Evolutionary conservation across 2,329 filamentous ascomycete species (phyloP), one percentile per base, ranked within the genome.

Genomic region (Penicillium italicum): DNA sequence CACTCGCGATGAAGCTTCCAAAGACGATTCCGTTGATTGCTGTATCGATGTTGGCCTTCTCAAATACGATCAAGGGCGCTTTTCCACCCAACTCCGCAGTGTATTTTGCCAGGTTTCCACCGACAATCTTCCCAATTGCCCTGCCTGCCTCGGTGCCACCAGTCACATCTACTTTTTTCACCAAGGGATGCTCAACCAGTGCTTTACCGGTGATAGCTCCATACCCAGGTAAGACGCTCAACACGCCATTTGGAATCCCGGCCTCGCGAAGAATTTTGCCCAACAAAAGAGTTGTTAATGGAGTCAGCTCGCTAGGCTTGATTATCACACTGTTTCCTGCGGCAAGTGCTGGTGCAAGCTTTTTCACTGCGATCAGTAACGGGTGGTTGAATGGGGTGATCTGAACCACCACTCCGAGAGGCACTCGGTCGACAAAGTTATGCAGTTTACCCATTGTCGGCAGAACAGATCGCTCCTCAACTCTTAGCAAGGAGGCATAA

Each of bases 401-500:
- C 43, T 70, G 69, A 8, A 68, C 72, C 4, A 76, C 72, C 0
- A 77, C 74, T 12, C 74, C 74, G 3, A 75, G 56, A 3, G 74
- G 74, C 6, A 68, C 46, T 11, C 70, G 63, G 6, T 71, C 72
- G 14, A 74, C 57, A 4, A 72, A 74, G 52, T 75, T 75, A 43
- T 74, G 69, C 2, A 75, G 64, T 6, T 71, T 72, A 0, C 73
- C 73, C 36, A 69, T 74, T 3, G 87, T 89, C 0, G 87, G 87
- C 1, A 89, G 77, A 0, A 90, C 82, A 2, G 83, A 73, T 2
- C 85, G 80, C 71, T 89, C 85, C 65, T 88, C 85, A 1, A 83
- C 85, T n/a, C 87, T 82, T 31, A 88, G 78, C 1, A 89, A 67
- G 0, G 85, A 79, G 1, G 86, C 85, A 65, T 87, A 90, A 74